These are phyloP conservation scores for Pichia cactophila DNA, from an alignment of 1,139 yeast species.

Conservation along the genomic window DNA sequence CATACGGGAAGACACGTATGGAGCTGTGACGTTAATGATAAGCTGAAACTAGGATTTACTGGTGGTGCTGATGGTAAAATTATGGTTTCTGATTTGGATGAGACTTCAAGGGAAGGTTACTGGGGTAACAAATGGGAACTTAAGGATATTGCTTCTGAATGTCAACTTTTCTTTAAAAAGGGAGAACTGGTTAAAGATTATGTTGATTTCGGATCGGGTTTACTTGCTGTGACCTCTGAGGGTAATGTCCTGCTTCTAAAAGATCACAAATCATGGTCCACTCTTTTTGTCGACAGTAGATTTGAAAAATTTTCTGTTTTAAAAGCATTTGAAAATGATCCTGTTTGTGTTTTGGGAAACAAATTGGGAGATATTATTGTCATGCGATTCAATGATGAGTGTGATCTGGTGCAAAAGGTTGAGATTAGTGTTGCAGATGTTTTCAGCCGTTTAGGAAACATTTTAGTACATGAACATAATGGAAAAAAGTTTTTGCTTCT, in stretches of 20 bases:
- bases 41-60: slow-evolving; percentile 47
- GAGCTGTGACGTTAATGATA: slow-evolving; percentile 60
- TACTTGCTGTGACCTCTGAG: slow-evolving; percentile 54
- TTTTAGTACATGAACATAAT: slow-evolving; percentile 11
- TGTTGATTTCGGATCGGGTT: slow-evolving; percentile 36
- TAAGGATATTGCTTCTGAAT: slow-evolving; percentile 28
- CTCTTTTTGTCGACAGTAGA: slow-evolving; percentile 27
- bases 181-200: slow-evolving; percentile 61
- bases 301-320: slow-evolving; percentile 46
- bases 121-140: slow-evolving; percentile 28
- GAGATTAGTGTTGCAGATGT: slow-evolving; percentile 13
- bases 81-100: slow-evolving; percentile 47
- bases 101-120: slow-evolving; percentile 20
- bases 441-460: slow-evolving; percentile 11
- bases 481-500: slow-evolving; percentile 34
- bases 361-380: slow-evolving; percentile 47
- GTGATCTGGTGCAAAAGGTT: slow-evolving; percentile 16
- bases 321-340: slow-evolving; percentile 35
- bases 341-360: slow-evolving; percentile 42
- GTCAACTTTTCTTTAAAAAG: slow-evolving; percentile 29
- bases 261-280: slow-evolving; percentile 29
- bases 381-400: slow-evolving; percentile 33
- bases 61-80: slow-evolving; percentile 91
- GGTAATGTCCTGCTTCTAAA: slow-evolving; percentile 44
- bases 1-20: slow-evolving; percentile 86